Conservation (phyloP, 228 moss, liverwort and hornwort genomes). For the Sphagnum fallax region DNA sequence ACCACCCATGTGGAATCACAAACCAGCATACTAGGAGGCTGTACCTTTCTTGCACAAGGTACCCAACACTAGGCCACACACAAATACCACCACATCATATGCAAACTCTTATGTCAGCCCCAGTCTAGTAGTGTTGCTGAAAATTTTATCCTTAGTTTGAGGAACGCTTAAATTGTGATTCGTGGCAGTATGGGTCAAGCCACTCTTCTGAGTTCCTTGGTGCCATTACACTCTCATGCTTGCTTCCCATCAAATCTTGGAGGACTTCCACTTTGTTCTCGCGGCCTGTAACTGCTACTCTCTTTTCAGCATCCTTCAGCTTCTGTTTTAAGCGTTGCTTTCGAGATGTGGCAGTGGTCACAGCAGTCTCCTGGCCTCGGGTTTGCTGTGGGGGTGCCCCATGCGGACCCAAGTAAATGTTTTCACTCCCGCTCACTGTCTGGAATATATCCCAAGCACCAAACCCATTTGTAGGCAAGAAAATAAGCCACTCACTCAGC, state of each 20-base stretch:
- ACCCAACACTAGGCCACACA: too few species aligned
- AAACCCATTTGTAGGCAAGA: not conserved
- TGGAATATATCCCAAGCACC: conserved; percentile 4
- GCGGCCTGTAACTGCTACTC: conserved; percentile 54
- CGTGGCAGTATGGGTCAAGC: conserved; percentile 98
- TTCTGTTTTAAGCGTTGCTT: conserved; percentile 96
- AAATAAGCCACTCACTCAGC: conserved; percentile 5
- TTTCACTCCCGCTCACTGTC: conserved; percentile 41
- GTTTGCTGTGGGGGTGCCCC: conserved; percentile 79
- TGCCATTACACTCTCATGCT: conserved; percentile 33
- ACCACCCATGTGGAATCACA: not conserved
- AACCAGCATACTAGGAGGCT: not conserved
- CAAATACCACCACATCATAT: not conserved
- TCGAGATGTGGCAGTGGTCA: conserved; percentile 47
- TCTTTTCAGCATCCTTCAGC: conserved; percentile 90
- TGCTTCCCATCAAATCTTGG: conserved; percentile 88
- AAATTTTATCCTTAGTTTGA: not conserved
- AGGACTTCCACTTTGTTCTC: conserved; percentile 99
- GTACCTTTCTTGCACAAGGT: not conserved
- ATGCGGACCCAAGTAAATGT: conserved; percentile 88
- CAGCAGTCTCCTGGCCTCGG: conserved; percentile 44
- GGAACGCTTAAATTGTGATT: conserved; percentile 68
- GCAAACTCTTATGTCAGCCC: too few species aligned
- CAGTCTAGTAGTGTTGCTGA: not conserved
- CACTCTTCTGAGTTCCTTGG: conserved; percentile 60